These are phyloP conservation scores for Sordariomycetes sp. DNA, from an alignment of 2,329 filamentous ascomycete genomes.

Conservation along the genomic window DNA sequence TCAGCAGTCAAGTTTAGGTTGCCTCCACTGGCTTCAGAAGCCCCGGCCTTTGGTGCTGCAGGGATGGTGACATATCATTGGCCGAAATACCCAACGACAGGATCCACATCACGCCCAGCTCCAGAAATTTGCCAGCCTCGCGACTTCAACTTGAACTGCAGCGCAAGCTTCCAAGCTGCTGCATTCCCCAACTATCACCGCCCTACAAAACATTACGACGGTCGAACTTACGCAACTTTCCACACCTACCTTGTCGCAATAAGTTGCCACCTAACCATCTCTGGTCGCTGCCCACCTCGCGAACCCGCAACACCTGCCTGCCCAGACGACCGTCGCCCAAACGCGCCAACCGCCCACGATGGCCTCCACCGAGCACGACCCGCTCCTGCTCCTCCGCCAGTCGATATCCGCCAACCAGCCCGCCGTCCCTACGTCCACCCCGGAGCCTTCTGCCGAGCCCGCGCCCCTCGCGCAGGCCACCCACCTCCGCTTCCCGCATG, in stretches of 20 bases:
- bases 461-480: conserved; percentile 64
- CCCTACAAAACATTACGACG: no score
- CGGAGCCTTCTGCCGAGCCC: conserved; percentile 51
- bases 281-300: neutral
- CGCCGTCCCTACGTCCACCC: conserved; percentile 63
- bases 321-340: neutral
- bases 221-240: no score
- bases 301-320: neutral
- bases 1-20: no score
- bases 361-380: conserved; percentile 54
- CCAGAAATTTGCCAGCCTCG: no score
- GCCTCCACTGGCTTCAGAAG: no score
- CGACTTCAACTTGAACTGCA: no score
- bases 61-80: no score
- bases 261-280: neutral
- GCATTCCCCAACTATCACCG: neutral
- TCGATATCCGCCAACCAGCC: conserved; percentile 62
- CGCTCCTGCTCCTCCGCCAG: conserved; percentile 73
- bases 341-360: neutral
- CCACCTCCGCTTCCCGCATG: conserved; percentile 62
- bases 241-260: neutral
- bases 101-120: no score
- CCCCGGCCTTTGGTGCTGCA: no score
- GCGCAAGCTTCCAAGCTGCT: no score
- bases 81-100: no score